Percentiles rank a stretch among this genome's conserved stretches.
These are phyloP conservation scores for Alloteropsis angusta DNA, from an alignment of 202 grass and related monocot species.

Conservation along the genomic window DNA sequence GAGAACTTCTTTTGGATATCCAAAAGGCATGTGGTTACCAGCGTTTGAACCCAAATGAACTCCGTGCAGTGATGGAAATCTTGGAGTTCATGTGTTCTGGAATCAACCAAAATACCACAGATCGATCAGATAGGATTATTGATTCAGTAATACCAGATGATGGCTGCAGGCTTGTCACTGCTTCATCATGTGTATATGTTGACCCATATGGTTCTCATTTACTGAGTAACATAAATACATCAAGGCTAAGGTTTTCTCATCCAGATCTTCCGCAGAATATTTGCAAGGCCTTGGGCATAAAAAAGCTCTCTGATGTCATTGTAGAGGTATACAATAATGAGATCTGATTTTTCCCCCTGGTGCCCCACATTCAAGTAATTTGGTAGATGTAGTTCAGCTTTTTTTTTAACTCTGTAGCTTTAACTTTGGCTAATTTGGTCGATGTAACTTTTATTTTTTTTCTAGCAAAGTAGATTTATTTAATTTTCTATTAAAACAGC, in stretches of 20 bases:
- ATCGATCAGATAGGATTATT: slow-evolving; percentile 39
- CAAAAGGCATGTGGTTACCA: slow-evolving; percentile 95
- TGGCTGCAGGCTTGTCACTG: slow-evolving; percentile 91
- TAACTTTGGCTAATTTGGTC: background rate
- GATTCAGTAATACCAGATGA: slow-evolving; percentile 92
- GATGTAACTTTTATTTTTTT: background rate
- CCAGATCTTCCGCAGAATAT: slow-evolving; percentile 78
- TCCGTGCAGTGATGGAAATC: slow-evolving; percentile 83
- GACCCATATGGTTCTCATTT: slow-evolving; percentile 68
- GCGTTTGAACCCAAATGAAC: slow-evolving; percentile 90
- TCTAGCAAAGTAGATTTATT: background rate
- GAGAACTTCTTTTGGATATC: slow-evolving; percentile 73
- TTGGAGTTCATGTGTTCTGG: slow-evolving; percentile 79
- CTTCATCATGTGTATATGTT: slow-evolving; percentile 83
- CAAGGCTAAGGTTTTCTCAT: slow-evolving; percentile 82
- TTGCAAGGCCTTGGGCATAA: slow-evolving; percentile 59
- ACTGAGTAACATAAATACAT: slow-evolving; percentile 70
- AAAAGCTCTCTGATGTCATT: slow-evolving; percentile 75
- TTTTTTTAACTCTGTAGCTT: background rate
- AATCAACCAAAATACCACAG: slow-evolving; percentile 37
- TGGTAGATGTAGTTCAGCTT: background rate
- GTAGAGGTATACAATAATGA: slow-evolving; percentile 51
- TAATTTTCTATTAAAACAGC: background rate
- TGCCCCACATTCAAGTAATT: background rate
- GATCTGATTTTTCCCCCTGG: background rate